Evolutionary conservation across 768 basidiomycete genomes (phyloP).

Genomic region (Omphalotus guepiniiformis): DNA sequence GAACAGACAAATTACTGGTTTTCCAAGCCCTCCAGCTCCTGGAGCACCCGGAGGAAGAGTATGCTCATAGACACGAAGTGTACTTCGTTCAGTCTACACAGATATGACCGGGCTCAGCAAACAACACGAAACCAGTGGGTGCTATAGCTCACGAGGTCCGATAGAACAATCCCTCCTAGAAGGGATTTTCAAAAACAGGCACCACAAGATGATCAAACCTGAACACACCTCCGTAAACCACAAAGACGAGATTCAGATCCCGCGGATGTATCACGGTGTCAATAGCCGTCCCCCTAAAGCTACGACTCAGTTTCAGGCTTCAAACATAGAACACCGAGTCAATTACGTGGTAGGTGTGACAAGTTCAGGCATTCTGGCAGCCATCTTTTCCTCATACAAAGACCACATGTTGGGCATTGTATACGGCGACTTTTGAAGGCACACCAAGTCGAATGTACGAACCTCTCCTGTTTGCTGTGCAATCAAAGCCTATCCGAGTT

Average conservation of each 20-base stretch:
- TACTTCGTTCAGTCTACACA: conserved; percentile 42
- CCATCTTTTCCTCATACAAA: conserved; percentile 57
- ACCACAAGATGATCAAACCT: neutral
- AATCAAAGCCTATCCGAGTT: conserved; percentile 37
- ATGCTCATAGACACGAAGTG: conserved; percentile 62
- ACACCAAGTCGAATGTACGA: conserved; percentile 72
- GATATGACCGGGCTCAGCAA: too few relatives aligned
- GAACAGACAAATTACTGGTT: conserved; percentile 37
- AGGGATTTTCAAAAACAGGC: neutral
- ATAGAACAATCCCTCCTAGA: conserved; percentile 57
- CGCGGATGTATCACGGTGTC: conserved; percentile 69
- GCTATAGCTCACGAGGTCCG: conserved; percentile 45
- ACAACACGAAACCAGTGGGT: neutral
- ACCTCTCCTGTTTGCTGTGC: conserved; percentile 52
- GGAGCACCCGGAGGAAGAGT: conserved; percentile 76
- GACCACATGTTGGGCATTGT: conserved; percentile 75
- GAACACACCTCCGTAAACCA: conserved; percentile 68
- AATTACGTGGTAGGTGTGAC: conserved; percentile 30
- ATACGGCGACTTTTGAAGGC: conserved; percentile 62
- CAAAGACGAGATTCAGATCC: conserved; percentile 65
- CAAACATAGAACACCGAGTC: neutral
- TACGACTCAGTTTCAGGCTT: conserved; percentile 12
- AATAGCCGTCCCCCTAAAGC: conserved; percentile 43
- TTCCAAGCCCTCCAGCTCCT: conserved; percentile 63
- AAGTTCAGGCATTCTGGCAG: conserved; percentile 34